These are phyloP conservation scores for Actinomucor elegans DNA, from an alignment of 371 early-diverging fungal species.

Conservation along the genomic window DNA sequence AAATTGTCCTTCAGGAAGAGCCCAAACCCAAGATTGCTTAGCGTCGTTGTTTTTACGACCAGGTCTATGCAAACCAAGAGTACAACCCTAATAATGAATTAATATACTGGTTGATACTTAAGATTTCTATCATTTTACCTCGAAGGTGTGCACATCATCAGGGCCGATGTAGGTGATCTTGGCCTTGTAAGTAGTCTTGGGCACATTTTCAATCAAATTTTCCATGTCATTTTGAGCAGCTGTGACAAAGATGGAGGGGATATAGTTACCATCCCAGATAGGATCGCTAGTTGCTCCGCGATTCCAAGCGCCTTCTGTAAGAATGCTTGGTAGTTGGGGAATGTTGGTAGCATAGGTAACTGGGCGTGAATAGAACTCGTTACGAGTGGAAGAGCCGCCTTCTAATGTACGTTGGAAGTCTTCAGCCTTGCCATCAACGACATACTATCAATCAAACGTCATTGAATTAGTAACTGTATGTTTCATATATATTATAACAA, in stretches of 20 bases:
- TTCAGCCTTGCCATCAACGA: constrained; percentile 47
- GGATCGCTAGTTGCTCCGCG: constrained; percentile 39
- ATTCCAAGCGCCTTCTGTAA: constrained; percentile 34
- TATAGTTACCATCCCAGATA: constrained; percentile 55
- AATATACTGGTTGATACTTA: not conserved
- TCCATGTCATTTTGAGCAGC: constrained; percentile 30
- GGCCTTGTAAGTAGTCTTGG: constrained; percentile 16
- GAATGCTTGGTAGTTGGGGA: constrained; percentile 53
- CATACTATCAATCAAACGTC: constrained; percentile 26
- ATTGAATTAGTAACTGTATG: no score
- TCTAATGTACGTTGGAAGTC: constrained; percentile 46
- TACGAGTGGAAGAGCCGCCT: constrained; percentile 37
- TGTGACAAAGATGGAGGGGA: constrained; percentile 50
- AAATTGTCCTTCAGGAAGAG: constrained; percentile 34
- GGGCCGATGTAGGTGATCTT: constrained; percentile 42
- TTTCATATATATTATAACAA: no score
- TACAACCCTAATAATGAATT: constrained; percentile 13
- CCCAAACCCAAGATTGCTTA: constrained; percentile 59
- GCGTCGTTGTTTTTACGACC: constrained; percentile 52
- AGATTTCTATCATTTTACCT: constrained; percentile 8
- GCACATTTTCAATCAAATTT: constrained; percentile 25
- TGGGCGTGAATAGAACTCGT: constrained; percentile 51
- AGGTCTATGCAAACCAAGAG: constrained; percentile 22
- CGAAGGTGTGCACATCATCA: constrained; percentile 26
- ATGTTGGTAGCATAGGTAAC: constrained; percentile 54